phyloP scores from a whole-genome alignment of 2,329 filamentous ascomycete species.

The Colletotrichum spaethianum region DNA sequence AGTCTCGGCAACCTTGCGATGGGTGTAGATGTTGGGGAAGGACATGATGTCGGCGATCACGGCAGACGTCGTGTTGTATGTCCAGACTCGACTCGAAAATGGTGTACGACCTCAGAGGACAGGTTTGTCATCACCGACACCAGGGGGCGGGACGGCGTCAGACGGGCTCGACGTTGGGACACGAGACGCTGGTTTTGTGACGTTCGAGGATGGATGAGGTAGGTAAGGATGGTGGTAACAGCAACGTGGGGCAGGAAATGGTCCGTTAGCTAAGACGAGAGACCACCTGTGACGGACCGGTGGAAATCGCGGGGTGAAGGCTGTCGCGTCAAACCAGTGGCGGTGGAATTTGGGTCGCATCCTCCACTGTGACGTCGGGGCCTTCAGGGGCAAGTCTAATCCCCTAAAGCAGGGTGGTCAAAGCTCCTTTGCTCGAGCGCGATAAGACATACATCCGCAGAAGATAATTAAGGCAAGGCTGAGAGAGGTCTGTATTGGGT shows the following conservation, averaged over 20 bases:
- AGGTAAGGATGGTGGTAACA: neutral
- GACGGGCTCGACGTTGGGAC: neutral
- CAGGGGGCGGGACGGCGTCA: neutral
- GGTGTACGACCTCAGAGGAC: neutral
- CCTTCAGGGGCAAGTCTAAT: constrained; percentile 18
- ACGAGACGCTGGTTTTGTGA: neutral
- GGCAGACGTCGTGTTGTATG: neutral
- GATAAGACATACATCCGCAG: constrained; percentile 13
- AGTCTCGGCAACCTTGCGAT: constrained; percentile 89
- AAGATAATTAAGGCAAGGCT: constrained; percentile 40
- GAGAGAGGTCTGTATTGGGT: constrained; percentile 10
- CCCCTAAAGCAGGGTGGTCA: constrained; percentile 2
- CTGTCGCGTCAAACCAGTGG: constrained; percentile 3
- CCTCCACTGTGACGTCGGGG: constrained; percentile 38
- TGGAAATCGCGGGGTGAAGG: constrained; percentile 28
- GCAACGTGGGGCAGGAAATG: neutral
- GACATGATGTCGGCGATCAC: constrained; percentile 55
- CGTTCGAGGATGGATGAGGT: neutral
- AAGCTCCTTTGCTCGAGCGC: constrained; percentile 31
- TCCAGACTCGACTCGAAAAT: neutral
- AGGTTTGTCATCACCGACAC: neutral
- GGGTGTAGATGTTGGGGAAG: constrained; percentile 85
- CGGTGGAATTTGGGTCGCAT: neutral
- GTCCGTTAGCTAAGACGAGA: neutral
- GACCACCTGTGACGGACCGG: neutral